Evolutionary conservation across 73 alveolate species (phyloP).

Genomic region (Tetrahymena borealis): DNA sequence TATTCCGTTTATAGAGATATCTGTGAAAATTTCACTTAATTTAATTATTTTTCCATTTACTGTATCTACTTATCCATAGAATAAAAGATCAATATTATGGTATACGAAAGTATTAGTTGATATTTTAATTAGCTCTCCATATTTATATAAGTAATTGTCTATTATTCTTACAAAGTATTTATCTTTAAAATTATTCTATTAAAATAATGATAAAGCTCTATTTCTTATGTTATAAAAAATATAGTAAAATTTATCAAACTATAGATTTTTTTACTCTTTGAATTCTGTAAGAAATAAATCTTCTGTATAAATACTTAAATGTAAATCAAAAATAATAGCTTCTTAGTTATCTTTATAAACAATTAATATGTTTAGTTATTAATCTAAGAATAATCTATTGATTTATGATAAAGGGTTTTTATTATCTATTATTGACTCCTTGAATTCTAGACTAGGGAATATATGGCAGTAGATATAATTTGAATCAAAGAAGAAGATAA

Average conservation of each 20-base stretch:
- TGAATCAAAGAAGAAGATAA: background rate
- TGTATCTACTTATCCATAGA: background rate
- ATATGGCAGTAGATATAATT: background rate
- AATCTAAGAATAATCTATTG: background rate
- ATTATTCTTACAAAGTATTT: background rate
- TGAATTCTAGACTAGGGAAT: background rate
- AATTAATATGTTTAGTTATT: background rate
- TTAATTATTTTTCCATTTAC: background rate
- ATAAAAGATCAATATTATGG: background rate
- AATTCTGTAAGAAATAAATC: background rate
- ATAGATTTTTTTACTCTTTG: background rate
- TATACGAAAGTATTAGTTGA: background rate
- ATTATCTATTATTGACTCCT: background rate
- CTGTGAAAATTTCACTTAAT: background rate
- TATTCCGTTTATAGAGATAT: background rate
- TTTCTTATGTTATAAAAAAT: background rate
- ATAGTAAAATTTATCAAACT: background rate
- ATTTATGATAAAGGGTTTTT: background rate
- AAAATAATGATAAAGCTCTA: background rate
- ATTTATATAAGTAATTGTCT: background rate
- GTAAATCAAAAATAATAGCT: background rate
- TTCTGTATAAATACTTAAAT: background rate
- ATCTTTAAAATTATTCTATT: background rate
- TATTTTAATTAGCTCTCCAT: background rate
- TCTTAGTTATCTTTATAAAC: background rate